A percentile compares a stretch with the other conserved stretches of the same genome.
phyloP scores from a whole-genome alignment of 805 yeast species.

The Cyberlindnera euphorbiiphila region DNA sequence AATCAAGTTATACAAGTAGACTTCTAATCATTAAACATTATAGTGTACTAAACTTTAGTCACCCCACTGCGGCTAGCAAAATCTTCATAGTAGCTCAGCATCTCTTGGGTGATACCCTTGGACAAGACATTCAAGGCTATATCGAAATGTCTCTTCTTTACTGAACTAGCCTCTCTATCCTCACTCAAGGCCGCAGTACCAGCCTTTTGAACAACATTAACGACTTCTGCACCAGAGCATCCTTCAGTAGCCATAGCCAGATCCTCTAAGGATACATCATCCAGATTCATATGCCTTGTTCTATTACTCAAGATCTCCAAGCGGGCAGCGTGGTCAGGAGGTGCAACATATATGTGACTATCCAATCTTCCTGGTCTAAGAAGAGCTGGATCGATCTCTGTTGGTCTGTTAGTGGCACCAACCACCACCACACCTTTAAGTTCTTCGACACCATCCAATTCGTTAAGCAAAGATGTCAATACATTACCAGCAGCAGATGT shows the following conservation, averaged over 20 bases:
- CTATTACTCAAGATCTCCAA: slow-evolving; percentile 71
- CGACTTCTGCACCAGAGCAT: slow-evolving; percentile 96
- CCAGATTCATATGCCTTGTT: slow-evolving; percentile 58
- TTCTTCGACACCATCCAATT: slow-evolving; percentile 96
- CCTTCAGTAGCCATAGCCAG: slow-evolving; percentile 75
- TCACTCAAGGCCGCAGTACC: slow-evolving; percentile 94
- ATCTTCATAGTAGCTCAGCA: slow-evolving; percentile 69
- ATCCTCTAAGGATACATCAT: slow-evolving; percentile 44
- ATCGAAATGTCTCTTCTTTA: slow-evolving; percentile 64
- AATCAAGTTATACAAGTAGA: neutral
- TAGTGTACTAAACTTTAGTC: slow-evolving; percentile 18
- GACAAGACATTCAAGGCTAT: slow-evolving; percentile 66
- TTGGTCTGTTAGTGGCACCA: slow-evolving; percentile 96
- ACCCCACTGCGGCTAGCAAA: slow-evolving; percentile 40
- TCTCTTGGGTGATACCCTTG: slow-evolving; percentile 78
- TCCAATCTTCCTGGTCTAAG: slow-evolving; percentile 95
- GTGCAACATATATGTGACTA: slow-evolving; percentile 86
- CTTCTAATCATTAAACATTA: neutral
- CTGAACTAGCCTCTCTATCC: slow-evolving; percentile 47
- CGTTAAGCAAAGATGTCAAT: slow-evolving; percentile 84
- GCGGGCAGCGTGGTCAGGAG: slow-evolving; percentile 84
- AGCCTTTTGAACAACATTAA: slow-evolving; percentile 88
- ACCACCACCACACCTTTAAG: slow-evolving; percentile 88
- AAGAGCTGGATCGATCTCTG: slow-evolving; percentile 86
- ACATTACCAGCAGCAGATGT: slow-evolving; percentile 81